These are phyloP conservation scores for Aspergillus bombycis DNA, from an alignment of 2,329 filamentous ascomycete species.

Conservation along the genomic window DNA sequence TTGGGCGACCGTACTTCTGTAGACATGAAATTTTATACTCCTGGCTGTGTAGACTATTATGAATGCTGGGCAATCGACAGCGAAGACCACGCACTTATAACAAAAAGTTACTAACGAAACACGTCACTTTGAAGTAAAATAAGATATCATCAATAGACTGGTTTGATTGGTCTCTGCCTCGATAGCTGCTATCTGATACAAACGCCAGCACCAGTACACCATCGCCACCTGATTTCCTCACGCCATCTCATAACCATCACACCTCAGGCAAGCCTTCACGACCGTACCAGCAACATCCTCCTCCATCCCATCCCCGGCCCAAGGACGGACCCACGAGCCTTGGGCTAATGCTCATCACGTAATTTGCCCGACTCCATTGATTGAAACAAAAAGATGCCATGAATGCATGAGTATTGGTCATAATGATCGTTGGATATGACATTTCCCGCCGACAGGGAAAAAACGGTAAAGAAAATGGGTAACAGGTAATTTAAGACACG, in stretches of 20 bases:
- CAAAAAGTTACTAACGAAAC: neutral
- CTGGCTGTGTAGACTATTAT: neutral
- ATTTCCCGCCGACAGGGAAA: conserved; percentile 34
- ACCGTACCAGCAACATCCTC: conserved; percentile 18
- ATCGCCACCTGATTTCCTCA: conserved; percentile 4
- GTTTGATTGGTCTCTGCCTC: conserved; percentile 16
- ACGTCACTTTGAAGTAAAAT: neutral
- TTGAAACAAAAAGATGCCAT: conserved; percentile 40
- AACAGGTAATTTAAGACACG: conserved; percentile 23
- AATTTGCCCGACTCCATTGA: conserved; percentile 28
- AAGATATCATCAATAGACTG: conserved; percentile 6
- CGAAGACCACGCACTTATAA: neutral
- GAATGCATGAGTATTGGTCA: conserved; percentile 40
- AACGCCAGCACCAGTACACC: conserved; percentile 13
- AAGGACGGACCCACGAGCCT: conserved; percentile 15
- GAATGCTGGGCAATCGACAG: neutral
- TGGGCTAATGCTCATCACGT: conserved; percentile 24
- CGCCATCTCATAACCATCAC: neutral
- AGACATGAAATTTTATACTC: neutral
- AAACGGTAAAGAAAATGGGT: conserved; percentile 20
- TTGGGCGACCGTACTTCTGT: neutral
- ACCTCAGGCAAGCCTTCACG: conserved; percentile 14
- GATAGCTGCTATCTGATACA: conserved; percentile 21
- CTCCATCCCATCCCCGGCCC: conserved; percentile 18
- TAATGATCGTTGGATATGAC: conserved; percentile 43